These are phyloP conservation scores for Verticillium longisporum DNA, from an alignment of 2,329 filamentous ascomycete species.

Conservation along the genomic window DNA sequence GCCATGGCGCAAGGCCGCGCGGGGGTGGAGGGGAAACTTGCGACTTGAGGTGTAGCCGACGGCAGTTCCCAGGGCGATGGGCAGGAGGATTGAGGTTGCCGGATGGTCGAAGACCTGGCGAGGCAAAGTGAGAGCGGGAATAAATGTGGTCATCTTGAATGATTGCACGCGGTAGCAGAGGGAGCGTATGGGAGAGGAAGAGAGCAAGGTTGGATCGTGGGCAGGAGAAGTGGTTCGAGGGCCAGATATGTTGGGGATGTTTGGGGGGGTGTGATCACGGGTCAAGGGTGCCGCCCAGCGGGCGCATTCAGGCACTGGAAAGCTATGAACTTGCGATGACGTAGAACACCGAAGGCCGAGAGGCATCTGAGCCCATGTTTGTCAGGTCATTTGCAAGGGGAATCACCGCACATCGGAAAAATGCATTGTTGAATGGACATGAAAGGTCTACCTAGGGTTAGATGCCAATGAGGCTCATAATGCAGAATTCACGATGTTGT, in stretches of 20 bases:
- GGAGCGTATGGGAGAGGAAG: background rate
- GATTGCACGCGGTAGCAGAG: background rate
- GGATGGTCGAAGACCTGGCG: conserved; percentile 61
- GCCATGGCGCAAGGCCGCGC: too few relatives aligned
- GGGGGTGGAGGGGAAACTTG: conserved; percentile 29
- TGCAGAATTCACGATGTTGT: too few relatives aligned
- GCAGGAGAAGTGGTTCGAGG: background rate
- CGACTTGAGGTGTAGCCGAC: conserved; percentile 63
- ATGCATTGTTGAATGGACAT: too few relatives aligned
- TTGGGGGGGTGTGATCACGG: background rate
- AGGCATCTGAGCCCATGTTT: background rate
- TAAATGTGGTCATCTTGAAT: conserved; percentile 66
- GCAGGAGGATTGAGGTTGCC: conserved; percentile 67
- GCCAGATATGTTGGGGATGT: background rate
- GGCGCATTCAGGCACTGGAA: background rate
- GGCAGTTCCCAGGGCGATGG: conserved; percentile 65
- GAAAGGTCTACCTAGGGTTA: conserved; percentile 24
- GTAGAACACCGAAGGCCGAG: background rate
- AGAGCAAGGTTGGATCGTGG: background rate
- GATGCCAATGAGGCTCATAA: conserved; percentile 7
- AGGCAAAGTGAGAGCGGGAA: conserved; percentile 72
- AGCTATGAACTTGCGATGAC: background rate
- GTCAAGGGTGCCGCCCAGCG: background rate
- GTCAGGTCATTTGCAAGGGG: background rate
- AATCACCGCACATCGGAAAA: too few relatives aligned